These are phyloP conservation scores for Closterium sp. DNA, from an alignment of 139 green algal genomes.

Conservation along the genomic window DNA sequence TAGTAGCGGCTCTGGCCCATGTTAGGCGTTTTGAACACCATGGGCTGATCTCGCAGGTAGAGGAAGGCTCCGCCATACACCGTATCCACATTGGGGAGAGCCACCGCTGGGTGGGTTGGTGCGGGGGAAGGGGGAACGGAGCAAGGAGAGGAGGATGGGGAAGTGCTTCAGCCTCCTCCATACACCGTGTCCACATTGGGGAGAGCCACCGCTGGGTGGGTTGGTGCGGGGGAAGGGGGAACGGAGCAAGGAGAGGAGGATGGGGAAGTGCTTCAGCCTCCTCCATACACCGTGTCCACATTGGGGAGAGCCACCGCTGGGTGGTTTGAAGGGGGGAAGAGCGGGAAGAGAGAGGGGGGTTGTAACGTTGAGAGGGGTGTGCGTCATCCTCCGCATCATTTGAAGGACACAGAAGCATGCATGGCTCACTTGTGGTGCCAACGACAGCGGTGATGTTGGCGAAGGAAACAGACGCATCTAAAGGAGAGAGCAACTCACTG, in stretches of 20 bases:
- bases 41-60: neutral
- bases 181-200: slow-evolving; percentile 15
- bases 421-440: too few species aligned
- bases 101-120: neutral
- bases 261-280: too few species aligned
- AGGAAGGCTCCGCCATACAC: slow-evolving; percentile 8
- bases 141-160: too few species aligned
- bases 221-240: too few species aligned
- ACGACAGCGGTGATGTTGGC: too few species aligned
- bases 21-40: neutral
- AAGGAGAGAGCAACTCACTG: neutral
- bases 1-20: neutral
- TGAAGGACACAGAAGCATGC: too few species aligned
- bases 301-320: neutral
- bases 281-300: slow-evolving; percentile 2
- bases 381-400: too few species aligned
- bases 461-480: too few species aligned
- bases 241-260: too few species aligned
- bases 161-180: too few species aligned
- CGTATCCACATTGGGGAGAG: slow-evolving; percentile 5
- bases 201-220: neutral
- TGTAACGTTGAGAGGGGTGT: too few species aligned
- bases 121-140: neutral
- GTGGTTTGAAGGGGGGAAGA: neutral
- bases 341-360: too few species aligned